Conservation (phyloP, 257 asterid species). For the Lithospermum erythrorhizon region DNA sequence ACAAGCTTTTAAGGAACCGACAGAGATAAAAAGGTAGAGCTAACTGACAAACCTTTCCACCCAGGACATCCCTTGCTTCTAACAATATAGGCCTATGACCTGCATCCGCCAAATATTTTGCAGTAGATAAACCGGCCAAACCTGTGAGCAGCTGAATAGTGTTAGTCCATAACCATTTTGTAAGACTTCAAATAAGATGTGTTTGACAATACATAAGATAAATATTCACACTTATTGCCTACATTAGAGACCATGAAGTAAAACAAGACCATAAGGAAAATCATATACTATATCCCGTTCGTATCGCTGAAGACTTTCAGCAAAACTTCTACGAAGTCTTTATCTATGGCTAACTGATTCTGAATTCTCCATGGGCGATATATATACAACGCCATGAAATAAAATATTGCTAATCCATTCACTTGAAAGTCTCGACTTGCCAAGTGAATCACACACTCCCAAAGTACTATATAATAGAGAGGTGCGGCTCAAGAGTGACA, state of each 20-base stretch:
- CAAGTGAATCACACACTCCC: background rate
- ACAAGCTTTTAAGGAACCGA: background rate
- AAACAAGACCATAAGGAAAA: background rate
- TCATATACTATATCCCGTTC: background rate
- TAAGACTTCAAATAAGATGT: background rate
- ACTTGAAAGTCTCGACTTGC: background rate
- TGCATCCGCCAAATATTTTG: slow-evolving; percentile 95
- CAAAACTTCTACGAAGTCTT: too few relatives aligned
- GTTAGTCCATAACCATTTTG: background rate
- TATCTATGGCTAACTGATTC: too few relatives aligned
- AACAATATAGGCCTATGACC: slow-evolving; percentile 86
- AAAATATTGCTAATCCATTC: background rate
- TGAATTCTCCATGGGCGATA: too few relatives aligned
- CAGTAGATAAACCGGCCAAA: slow-evolving; percentile 92
- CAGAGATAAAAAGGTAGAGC: background rate
- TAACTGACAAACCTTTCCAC: slow-evolving; percentile 65
- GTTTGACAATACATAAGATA: background rate
- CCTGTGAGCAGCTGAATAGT: slow-evolving; percentile 32
- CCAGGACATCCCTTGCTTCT: slow-evolving; percentile 92
- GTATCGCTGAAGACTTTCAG: background rate
- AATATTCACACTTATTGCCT: background rate
- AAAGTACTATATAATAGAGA: too few relatives aligned
- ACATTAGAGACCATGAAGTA: background rate
- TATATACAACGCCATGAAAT: too few relatives aligned
- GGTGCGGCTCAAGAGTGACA: slow-evolving; percentile 1